Conservation (phyloP, 2,329 filamentous ascomycete genomes). For the Botrytis cinerea region DNA sequence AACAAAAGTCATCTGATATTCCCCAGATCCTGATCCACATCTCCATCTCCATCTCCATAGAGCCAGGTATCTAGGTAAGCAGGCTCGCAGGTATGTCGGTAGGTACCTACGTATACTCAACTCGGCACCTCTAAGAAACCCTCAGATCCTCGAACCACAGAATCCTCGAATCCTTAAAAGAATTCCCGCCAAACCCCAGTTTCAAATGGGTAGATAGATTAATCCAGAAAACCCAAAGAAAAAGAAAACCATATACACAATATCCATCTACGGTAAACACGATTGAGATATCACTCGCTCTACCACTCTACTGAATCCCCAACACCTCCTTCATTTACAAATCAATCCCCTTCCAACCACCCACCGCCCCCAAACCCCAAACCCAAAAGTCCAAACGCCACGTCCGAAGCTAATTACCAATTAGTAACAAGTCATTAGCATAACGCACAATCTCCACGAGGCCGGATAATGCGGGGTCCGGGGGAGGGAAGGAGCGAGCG, state of each 20-base stretch:
- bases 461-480: neutral
- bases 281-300: no score
- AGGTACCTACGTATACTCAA: neutral
- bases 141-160: neutral
- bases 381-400: neutral
- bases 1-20: neutral
- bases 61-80: neutral
- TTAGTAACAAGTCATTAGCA: neutral
- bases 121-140: neutral
- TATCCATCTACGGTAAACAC: neutral
- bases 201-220: neutral
- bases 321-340: neutral
- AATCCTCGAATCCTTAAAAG: neutral
- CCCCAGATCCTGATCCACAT: neutral
- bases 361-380: neutral
- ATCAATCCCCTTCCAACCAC: neutral
- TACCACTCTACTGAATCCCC: neutral
- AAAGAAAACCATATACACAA: neutral
- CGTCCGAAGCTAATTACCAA: neutral
- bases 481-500: neutral
- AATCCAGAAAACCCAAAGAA: accelerated
- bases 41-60: neutral
- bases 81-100: no score
- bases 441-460: neutral
- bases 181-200: neutral